phyloP scores from a whole-genome alignment of 805 yeast species.

The Jamesozyma rosinii region DNA sequence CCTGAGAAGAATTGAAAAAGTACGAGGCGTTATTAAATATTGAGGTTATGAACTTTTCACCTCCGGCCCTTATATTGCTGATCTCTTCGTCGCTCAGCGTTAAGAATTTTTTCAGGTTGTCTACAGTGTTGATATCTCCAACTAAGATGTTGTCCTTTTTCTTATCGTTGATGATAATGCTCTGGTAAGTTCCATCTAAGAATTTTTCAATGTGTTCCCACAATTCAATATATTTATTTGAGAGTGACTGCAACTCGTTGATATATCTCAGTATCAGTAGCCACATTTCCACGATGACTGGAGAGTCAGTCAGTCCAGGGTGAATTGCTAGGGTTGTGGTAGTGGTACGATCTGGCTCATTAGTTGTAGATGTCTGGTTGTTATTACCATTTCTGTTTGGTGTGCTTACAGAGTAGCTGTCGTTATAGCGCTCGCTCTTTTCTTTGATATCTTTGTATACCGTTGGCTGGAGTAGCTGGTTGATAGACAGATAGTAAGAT shows the following conservation, averaged over 20 bases:
- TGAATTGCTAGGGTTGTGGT: neutral
- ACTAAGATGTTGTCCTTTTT: constrained; percentile 29
- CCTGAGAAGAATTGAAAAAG: constrained; percentile 32
- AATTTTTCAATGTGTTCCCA: constrained; percentile 51
- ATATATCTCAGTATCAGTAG: constrained; percentile 35
- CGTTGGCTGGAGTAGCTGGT: constrained; percentile 8
- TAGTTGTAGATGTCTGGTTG: neutral
- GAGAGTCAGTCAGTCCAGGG: constrained; percentile 39
- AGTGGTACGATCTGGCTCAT: neutral
- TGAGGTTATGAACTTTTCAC: constrained; percentile 33
- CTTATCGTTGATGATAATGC: constrained; percentile 35
- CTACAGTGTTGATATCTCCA: constrained; percentile 23
- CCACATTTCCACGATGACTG: constrained; percentile 54
- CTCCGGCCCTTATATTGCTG: constrained; percentile 32
- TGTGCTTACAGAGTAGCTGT: constrained; percentile 9
- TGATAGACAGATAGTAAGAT: constrained; percentile 27
- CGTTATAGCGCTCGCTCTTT: neutral
- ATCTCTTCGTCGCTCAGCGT: constrained; percentile 37
- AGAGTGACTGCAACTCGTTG: constrained; percentile 34
- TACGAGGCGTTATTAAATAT: constrained; percentile 25
- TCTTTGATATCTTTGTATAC: neutral
- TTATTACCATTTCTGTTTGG: neutral
- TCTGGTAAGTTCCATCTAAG: constrained; percentile 39
- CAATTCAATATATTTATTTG: constrained; percentile 38
- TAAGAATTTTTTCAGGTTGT: constrained; percentile 32